Evolutionary conservation across 345 rosid genomes (phyloP).

Genomic region (Pistacia atlantica): DNA sequence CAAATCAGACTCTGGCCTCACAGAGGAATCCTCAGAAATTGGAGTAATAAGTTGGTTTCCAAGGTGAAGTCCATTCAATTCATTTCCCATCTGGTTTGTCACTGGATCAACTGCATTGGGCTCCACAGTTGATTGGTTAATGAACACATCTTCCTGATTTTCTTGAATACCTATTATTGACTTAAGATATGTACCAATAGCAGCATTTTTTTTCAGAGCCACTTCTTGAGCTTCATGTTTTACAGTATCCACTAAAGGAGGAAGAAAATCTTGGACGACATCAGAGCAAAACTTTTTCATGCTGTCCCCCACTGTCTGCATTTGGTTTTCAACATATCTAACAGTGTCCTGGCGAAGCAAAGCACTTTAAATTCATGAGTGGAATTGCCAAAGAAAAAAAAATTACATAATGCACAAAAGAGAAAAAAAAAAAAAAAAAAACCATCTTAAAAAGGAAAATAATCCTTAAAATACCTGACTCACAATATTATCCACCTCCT

Average conservation of each 20-base stretch:
- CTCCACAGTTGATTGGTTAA: conserved; percentile 20
- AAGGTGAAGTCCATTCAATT: conserved; percentile 1
- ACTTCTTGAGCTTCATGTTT: conserved; percentile 33
- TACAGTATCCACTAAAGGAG: conserved; percentile 29
- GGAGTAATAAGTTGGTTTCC: background rate
- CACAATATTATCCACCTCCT: conserved; percentile 62
- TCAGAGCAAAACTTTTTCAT: conserved; percentile 45
- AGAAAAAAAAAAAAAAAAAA: conserved; percentile 6
- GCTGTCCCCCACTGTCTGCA: conserved; percentile 39
- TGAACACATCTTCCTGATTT: conserved; percentile 13
- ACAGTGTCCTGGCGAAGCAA: conserved; percentile 39
- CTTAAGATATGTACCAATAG: conserved; percentile 11
- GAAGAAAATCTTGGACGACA: conserved; percentile 36
- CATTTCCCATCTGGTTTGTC: conserved; percentile 16
- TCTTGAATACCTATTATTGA: conserved; percentile 22
- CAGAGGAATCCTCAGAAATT: conserved; percentile 17
- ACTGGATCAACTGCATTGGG: conserved; percentile 9
- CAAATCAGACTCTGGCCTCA: conserved; percentile 22
- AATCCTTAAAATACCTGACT: conserved; percentile 42
- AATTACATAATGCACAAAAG: background rate
- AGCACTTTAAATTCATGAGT: conserved; percentile 15
- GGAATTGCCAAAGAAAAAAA: background rate
- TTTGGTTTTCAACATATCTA: conserved; percentile 48
- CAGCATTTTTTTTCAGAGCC: conserved; percentile 23
- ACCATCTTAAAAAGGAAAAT: background rate